Conservation (phyloP, 108 stramenopile species). For the Schizochytrium sp. region DNA sequence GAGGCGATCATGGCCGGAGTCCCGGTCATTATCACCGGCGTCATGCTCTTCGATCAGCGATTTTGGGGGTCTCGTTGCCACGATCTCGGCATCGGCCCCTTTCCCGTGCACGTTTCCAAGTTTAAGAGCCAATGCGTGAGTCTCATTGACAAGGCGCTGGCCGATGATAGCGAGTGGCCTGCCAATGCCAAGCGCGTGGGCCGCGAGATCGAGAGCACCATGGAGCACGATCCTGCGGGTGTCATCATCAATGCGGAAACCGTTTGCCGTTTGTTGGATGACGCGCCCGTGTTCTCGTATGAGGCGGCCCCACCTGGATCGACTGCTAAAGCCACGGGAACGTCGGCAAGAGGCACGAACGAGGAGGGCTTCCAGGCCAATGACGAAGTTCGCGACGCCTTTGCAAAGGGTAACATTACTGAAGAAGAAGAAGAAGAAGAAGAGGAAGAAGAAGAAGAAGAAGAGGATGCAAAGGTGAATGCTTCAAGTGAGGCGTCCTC, state of each 20-base stretch:
- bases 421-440: too few relatives aligned
- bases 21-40: constrained; percentile 16
- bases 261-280: neutral
- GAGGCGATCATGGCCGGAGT: constrained; percentile 2
- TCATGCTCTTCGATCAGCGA: constrained; percentile 14
- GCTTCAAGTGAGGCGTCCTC: too few relatives aligned
- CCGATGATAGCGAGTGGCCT: neutral
- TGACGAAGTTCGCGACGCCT: too few relatives aligned
- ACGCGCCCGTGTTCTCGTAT: neutral
- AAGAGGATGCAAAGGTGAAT: too few relatives aligned
- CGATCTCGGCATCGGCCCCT: neutral
- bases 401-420: too few relatives aligned
- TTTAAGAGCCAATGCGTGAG: neutral
- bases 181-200: neutral
- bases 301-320: neutral
- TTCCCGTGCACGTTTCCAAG: neutral
- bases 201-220: neutral
- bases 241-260: neutral
- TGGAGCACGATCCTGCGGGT: neutral
- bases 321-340: neutral
- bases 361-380: too few relatives aligned
- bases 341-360: too few relatives aligned
- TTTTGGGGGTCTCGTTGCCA: constrained; percentile 5
- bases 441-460: too few relatives aligned
- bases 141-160: constrained; percentile 2